Conservation (phyloP, 225 moss, liverwort and hornwort species). For the Thuidium tamariscinum region DNA sequence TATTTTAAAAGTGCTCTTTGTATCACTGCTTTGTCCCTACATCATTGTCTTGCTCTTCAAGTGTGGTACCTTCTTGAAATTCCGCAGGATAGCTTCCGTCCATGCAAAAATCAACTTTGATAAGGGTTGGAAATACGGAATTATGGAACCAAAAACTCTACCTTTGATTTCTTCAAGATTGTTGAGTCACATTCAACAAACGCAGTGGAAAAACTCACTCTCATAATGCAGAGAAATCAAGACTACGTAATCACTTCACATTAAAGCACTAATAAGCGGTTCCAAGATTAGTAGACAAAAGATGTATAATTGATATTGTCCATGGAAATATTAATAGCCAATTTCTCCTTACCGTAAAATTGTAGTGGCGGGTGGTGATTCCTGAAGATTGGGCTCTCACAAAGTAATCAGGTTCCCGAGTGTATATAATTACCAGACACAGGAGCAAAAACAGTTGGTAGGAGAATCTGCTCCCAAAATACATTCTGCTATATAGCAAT, state of each 20-base stretch:
- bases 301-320: neutral
- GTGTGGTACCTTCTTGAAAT: neutral
- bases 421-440: neutral
- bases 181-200: neutral
- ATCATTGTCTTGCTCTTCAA: neutral
- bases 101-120: neutral
- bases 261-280: neutral
- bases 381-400: neutral
- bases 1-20: neutral
- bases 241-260: neutral
- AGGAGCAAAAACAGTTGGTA: neutral
- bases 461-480: neutral
- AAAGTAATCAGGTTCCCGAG: neutral
- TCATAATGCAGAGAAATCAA: neutral
- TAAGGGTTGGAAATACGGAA: too few relatives aligned
- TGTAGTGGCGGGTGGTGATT: conserved; percentile 1
- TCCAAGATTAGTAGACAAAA: neutral
- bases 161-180: neutral
- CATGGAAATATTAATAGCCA: neutral
- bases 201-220: neutral
- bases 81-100: neutral
- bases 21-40: too few relatives aligned
- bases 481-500: neutral
- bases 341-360: neutral
- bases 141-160: neutral